Evolutionary conservation across 2,329 filamentous ascomycete species (phyloP), one percentile per base, ranked within the genome.

Genomic region (Rhexocercosporidium sp.): DNA sequence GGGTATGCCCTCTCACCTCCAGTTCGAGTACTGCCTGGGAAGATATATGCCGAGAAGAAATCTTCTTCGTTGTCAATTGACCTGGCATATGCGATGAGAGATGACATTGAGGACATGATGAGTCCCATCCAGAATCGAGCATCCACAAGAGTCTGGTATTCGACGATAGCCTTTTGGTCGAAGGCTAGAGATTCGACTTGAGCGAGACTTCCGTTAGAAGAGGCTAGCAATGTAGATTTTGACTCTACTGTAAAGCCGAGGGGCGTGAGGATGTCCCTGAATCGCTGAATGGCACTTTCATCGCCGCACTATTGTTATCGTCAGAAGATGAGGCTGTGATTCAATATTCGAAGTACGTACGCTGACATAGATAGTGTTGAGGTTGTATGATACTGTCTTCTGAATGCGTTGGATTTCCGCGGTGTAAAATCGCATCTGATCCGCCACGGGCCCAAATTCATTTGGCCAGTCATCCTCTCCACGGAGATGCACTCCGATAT

Each of bases 401-500:
- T 64, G 56, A 14, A 71, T 54, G 11, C 49, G 18, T 16, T 66
- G 25, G 29, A 75, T 66, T 27, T 72, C 69, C 29, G 69, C 22
- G 1, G 18, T 54, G 34, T 71, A 75, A 4, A 69, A 59, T 1
- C 64, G 14, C 61, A 73, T 71, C 16, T 75, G 72, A 18, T 68
- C 39, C 16, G 64, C 62, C 2, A 34, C 41, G 4, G 39, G 39
- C 6, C 71, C 72, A 39, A 73, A 73, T 37, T 14, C 9, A 9
- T 11, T 27, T 1, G 72, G 71, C 73, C 73, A 75, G 44, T 74
- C 72, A 2, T 16, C 46, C 53, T 74, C 71, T n/a, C 67, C 72
- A 25, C 73, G 66, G 7, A 74, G 54, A 69, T 75, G 72, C 12
- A 74, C 59, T 16, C 68, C 71, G 41, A 75, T 71, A n/a, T 64